These are phyloP conservation scores for Psilocybe cubensis DNA, from an alignment of 768 basidiomycete species.

Conservation along the genomic window DNA sequence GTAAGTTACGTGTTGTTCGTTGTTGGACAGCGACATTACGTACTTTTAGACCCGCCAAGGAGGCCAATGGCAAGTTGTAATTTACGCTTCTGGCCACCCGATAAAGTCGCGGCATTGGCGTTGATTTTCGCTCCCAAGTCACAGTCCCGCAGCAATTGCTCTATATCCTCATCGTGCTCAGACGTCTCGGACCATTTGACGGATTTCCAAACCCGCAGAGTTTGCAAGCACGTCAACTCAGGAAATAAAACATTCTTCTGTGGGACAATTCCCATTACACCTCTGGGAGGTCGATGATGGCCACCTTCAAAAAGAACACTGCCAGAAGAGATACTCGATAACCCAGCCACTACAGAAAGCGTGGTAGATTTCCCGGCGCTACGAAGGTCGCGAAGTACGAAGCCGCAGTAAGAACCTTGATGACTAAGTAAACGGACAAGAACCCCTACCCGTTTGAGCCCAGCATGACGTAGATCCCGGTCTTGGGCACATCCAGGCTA, in stretches of 20 bases:
- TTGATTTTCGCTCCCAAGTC: slow-evolving; percentile 71
- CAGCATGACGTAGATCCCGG: slow-evolving; percentile 74
- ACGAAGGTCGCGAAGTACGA: background rate
- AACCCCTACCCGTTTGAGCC: slow-evolving; percentile 66
- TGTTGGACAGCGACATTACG: background rate
- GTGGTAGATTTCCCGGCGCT: slow-evolving; percentile 82
- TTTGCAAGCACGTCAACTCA: slow-evolving; percentile 75
- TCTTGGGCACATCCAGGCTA: slow-evolving; percentile 68
- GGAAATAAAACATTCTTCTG: slow-evolving; percentile 86
- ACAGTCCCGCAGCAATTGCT: slow-evolving; percentile 72
- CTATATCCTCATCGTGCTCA: slow-evolving; percentile 55
- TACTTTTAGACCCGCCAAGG: slow-evolving; percentile 74
- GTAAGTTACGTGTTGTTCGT: no score
- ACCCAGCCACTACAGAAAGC: slow-evolving; percentile 66
- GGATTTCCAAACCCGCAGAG: slow-evolving; percentile 70
- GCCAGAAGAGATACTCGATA: slow-evolving; percentile 64
- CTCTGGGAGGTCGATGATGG: slow-evolving; percentile 56
- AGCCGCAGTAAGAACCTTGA: background rate
- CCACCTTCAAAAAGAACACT: slow-evolving; percentile 62
- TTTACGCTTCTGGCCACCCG: slow-evolving; percentile 84
- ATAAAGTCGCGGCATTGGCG: slow-evolving; percentile 66
- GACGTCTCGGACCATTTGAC: slow-evolving; percentile 62
- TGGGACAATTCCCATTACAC: slow-evolving; percentile 77
- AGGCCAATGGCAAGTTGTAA: slow-evolving; percentile 81
- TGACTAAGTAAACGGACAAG: background rate